Conservation (phyloP, 2,329 filamentous ascomycete genomes). For the Raffaelea deltoideospora region DNA sequence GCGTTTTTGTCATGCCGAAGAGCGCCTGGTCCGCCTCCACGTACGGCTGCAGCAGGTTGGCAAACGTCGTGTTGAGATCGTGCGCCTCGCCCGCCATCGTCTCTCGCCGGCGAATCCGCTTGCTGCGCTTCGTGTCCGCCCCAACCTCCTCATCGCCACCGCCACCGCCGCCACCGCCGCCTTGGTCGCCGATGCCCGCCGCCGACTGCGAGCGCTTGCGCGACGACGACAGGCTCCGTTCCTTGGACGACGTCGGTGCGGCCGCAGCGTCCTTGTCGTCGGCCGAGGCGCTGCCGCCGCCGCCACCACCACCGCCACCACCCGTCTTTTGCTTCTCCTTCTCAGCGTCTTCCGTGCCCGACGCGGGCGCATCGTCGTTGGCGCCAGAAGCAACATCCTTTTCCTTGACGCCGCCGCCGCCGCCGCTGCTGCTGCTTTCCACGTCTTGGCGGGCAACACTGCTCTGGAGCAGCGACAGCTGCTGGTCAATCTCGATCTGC, state of each 20-base stretch:
- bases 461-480: conserved; percentile 8
- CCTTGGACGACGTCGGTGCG: conserved; percentile 7
- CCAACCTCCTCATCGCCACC: conserved; percentile 36
- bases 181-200: conserved; percentile 39
- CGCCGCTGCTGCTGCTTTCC: background rate
- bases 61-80: conserved; percentile 35
- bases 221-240: conserved; percentile 21
- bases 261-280: background rate
- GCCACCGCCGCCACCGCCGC: background rate
- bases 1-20: conserved; percentile 38
- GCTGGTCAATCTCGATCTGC: conserved; percentile 23
- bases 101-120: conserved; percentile 47
- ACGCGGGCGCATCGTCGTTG: conserved; percentile 1
- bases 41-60: conserved; percentile 39
- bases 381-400: background rate
- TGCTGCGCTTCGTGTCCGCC: conserved; percentile 45
- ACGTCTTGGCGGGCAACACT: background rate
- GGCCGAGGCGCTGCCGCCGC: background rate
- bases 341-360: background rate
- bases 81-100: conserved; percentile 35
- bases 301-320: background rate
- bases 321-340: background rate
- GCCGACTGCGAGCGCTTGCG: conserved; percentile 45
- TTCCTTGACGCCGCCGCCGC: background rate
- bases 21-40: conserved; percentile 41